Conservation (phyloP, 169 alveolate species). For the Plasmodium ovale region DNA sequence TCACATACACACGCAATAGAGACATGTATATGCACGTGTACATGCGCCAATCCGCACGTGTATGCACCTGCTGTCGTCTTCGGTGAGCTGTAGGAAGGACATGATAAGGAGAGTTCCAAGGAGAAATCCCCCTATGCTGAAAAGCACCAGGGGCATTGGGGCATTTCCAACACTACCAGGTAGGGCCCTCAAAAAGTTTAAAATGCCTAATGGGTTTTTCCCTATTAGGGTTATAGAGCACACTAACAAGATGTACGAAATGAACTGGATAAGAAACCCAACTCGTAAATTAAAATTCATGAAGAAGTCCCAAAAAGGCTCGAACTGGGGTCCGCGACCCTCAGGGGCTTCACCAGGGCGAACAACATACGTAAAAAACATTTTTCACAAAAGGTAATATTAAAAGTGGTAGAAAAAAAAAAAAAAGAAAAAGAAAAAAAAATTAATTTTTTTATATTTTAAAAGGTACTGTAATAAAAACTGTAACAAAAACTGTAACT, state of each 20-base stretch:
- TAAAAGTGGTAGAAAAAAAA: not conserved
- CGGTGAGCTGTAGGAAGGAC: conserved; percentile 90
- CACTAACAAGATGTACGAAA: conserved; percentile 80
- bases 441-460: no score
- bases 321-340: conserved; percentile 94
- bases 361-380: conserved; percentile 94
- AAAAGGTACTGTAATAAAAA: not conserved
- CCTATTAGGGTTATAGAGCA: conserved; percentile 86
- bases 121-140: conserved; percentile 88
- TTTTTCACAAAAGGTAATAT: conserved; percentile 68
- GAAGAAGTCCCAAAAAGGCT: conserved; percentile 91
- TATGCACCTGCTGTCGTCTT: conserved; percentile 88
- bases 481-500: not conserved
- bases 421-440: not conserved
- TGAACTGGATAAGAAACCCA: conserved; percentile 87
- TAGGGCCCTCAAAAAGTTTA: conserved; percentile 87
- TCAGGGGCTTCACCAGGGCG: conserved; percentile 96
- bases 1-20: no score
- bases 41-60: not conserved
- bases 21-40: not conserved
- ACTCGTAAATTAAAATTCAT: conserved; percentile 90
- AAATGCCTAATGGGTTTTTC: conserved; percentile 86
- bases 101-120: conserved; percentile 87
- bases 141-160: conserved; percentile 87
- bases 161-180: conserved; percentile 89